phyloP scores from a whole-genome alignment of 2,329 filamentous ascomycete genomes.

The Neoascochyta sp. region DNA sequence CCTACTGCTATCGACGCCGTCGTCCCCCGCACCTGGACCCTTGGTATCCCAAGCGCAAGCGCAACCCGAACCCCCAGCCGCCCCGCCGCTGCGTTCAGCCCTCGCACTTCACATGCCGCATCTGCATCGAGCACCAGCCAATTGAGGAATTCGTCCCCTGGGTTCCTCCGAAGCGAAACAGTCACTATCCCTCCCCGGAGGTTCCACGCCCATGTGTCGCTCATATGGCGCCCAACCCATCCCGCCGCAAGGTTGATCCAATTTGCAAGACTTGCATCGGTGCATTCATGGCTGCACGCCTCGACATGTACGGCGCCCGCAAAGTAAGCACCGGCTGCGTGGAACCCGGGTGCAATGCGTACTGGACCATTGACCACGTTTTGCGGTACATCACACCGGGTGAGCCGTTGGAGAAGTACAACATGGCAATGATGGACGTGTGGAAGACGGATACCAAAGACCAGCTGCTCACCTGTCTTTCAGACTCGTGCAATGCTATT shows the following conservation, averaged over 20 bases:
- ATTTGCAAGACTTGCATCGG: constrained; percentile 29
- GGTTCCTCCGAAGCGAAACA: constrained; percentile 7
- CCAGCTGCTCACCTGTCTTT: constrained; percentile 14
- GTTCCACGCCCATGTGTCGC: constrained; percentile 18
- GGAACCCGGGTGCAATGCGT: constrained; percentile 16
- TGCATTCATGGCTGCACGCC: constrained; percentile 15
- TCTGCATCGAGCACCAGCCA: constrained; percentile 19
- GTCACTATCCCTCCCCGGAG: constrained; percentile 1
- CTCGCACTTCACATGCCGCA: constrained; percentile 23
- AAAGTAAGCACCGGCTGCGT: constrained; percentile 19
- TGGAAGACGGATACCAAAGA: constrained; percentile 13
- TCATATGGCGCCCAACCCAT: constrained; percentile 21
- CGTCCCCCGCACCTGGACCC: constrained; percentile 16
- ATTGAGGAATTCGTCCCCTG: constrained; percentile 17
- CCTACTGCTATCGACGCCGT: constrained; percentile 2
- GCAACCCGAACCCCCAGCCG: constrained; percentile 7
- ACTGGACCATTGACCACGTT: constrained; percentile 18
- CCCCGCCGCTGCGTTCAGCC: constrained; percentile 8
- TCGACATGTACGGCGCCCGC: constrained; percentile 21
- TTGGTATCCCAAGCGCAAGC: constrained; percentile 21
- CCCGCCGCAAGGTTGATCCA: constrained; percentile 15
- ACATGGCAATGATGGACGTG: constrained; percentile 21
- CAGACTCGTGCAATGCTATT: constrained; percentile 9
- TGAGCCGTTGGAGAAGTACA: constrained; percentile 19
- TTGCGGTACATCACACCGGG: constrained; percentile 18